Evolutionary conservation across 2,329 filamentous ascomycete genomes (phyloP).

Genomic region (Fusarium protoensiforme): DNA sequence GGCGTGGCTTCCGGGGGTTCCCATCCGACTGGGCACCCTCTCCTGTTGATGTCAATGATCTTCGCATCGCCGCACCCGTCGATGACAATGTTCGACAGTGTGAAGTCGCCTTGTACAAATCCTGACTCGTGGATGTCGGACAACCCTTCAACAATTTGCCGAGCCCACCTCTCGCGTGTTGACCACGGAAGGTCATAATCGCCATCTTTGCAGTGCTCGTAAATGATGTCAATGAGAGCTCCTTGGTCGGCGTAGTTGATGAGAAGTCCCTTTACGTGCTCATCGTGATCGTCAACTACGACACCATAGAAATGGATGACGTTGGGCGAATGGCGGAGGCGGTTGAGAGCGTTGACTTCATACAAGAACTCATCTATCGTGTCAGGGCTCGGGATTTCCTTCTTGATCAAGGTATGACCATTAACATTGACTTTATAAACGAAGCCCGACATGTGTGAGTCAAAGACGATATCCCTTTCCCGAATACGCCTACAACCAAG

Average conservation of each 20-base stretch:
- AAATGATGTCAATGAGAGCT: conserved; percentile 90
- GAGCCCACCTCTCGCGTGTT: conserved; percentile 86
- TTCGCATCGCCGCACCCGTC: conserved; percentile 86
- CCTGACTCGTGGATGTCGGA: conserved; percentile 95
- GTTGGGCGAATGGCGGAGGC: conserved; percentile 75
- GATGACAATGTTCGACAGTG: conserved; percentile 95
- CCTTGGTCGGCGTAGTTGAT: conserved; percentile 90
- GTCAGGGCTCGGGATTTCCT: conserved; percentile 96
- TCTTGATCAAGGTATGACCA: conserved; percentile 84
- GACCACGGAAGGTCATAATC: conserved; percentile 71
- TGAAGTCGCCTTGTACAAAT: conserved; percentile 98
- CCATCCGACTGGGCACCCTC: conserved; percentile 98
- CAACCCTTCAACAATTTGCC: conserved; percentile 88
- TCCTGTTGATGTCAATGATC: conserved; percentile 97
- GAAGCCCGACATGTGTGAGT: conserved; percentile 94
- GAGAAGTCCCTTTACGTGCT: conserved; percentile 85
- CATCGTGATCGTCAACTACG: conserved; percentile 88
- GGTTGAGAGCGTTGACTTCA: conserved; percentile 93
- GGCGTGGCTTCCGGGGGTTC: conserved; percentile 91
- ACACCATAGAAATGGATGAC: conserved; percentile 91
- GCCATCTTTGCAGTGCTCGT: conserved; percentile 74
- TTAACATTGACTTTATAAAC: conserved; percentile 90
- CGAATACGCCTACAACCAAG: conserved; percentile 72
- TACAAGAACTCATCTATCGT: conserved; percentile 97
- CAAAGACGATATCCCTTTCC: conserved; percentile 83